These are phyloP conservation scores for Elaeis oleifera DNA, from an alignment of 202 grass and related monocot genomes.

Conservation along the genomic window DNA sequence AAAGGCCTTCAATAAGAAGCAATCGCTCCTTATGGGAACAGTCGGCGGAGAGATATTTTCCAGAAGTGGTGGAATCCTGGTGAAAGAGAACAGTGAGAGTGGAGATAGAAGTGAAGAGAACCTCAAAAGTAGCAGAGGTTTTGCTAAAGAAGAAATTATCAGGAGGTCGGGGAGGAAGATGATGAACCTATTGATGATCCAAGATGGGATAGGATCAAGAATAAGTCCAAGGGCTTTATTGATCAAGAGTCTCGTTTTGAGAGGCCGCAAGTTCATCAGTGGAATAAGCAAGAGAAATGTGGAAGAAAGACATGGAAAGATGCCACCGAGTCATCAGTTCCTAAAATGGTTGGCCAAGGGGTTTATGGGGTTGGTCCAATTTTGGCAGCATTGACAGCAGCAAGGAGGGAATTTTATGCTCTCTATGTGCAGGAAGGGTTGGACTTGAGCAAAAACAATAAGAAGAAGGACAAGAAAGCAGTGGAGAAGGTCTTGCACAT, in stretches of 20 bases:
- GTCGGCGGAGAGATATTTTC: constrained; percentile 57
- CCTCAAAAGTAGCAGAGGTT: constrained; percentile 15
- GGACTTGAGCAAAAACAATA: constrained; percentile 67
- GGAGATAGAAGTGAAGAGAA: constrained; percentile 10
- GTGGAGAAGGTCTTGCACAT: constrained; percentile 51
- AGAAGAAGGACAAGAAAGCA: constrained; percentile 88
- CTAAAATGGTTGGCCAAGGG: constrained; percentile 64
- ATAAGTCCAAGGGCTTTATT: constrained; percentile 27
- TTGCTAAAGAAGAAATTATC: constrained; percentile 19
- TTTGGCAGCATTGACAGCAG: constrained; percentile 56
- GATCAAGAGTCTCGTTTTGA: constrained; percentile 28
- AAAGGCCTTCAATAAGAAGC: constrained; percentile 13
- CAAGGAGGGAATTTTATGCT: constrained; percentile 73
- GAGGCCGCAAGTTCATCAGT: constrained; percentile 38
- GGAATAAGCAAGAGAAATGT: constrained; percentile 70
- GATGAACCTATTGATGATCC: constrained; percentile 41
- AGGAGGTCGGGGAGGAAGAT: constrained; percentile 23
- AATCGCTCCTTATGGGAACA: constrained; percentile 67
- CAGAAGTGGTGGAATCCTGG: constrained; percentile 27
- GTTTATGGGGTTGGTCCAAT: constrained; percentile 89
- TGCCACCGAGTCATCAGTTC: constrained; percentile 47
- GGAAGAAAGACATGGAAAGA: constrained; percentile 70
- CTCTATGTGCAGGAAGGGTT: constrained; percentile 75
- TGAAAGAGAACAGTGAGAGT: not conserved
- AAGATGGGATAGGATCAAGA: constrained; percentile 52